Evolutionary conservation across 495 filamentous ascomycete genomes (phyloP), one percentile per base, ranked within the genome.

Genomic region (Xylaria venustula): DNA sequence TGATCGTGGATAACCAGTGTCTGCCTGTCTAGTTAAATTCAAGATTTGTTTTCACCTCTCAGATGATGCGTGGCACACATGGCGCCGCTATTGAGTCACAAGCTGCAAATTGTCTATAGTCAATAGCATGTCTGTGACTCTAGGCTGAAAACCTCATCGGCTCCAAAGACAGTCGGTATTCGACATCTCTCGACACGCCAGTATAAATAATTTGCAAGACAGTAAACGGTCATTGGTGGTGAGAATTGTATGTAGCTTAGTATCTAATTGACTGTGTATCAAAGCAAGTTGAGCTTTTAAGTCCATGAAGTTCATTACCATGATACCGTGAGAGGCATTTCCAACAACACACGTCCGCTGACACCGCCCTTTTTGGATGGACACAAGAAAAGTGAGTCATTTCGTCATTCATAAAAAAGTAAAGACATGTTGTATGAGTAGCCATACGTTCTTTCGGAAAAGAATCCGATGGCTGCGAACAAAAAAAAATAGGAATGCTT

Each of bases 301-400:
- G 28, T 52, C 57, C 57, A 28, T 60, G 36, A 61, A 67, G 71
- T 63, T 75, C 70, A 65, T 74, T 64, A 70, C 73, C 65, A 71
- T 74, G 73, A 73, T 70, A 74, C 73, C 68, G 69, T 63, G 66
- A 69, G 66, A 72, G 30, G 30, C 68, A 70, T 67, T 67, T 71
- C 69, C 70, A 71, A 71, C 69, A 69, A 59, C 57, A 60, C 65
- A 69, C 67, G 66, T 66, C 69, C 60, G 64, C 62, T 67, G 62
- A 70, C 63, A 69, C 64, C 70, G 54, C 63, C 68, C 68, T 66
- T 73, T 73, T 73, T 55, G 69, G 64, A 62, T 67, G 58, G n/a
- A 55, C 8, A 55, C 63, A 71, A 70, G 50, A 69, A 67, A 65
- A 65, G 62, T 61, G 55, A 62, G 66, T 67, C 68, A 60, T 62